Base-by-base conservation (phyloP, 441 rosid species). In the Macaranga tanarius region DNA sequence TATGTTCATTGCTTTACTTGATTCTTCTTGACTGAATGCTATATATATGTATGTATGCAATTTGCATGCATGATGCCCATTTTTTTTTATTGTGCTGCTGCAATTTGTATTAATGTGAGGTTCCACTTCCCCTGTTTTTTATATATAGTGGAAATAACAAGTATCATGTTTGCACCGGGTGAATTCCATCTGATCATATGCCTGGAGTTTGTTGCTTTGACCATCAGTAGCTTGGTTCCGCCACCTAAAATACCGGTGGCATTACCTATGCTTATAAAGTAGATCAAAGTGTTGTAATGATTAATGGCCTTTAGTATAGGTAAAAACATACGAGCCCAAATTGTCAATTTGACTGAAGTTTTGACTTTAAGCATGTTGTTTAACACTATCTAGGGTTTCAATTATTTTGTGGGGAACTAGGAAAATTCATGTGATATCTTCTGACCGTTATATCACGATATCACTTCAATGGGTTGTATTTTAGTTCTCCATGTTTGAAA, bases 1-100 rank as follows among this genome's bases (percentile, higher is more conserved):
- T 94, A 92, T 79, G 90, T 66, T 69, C 31, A 16, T n/a, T 81
- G 73, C 61, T 66, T 62, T 52, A 48, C 71, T 50, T 70, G 17
- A 44, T 13, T 74, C 57, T 62, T 58, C 72, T 62, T 56, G 34
- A 45, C 25, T 40, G 50, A 47, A 44, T 59, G 66, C 10, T 62
- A 22, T 77, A 52, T 20, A 19, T 62, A 26, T 45, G 16, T 2
- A 22, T 23, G 13, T 23, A 7, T 70, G 51, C 19, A 44, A 8
- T 70, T 31, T 40, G 23, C 23, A 19, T 51, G 34, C 61, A 50
- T 71, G 68, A 63, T 71, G 68, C 25, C 68, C 20, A 13, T 9
- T n/a, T 25, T 63, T 72, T 48, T 56, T 51, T 15, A 22, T 64
- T 47, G 34, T 73, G 26, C 11, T 65, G 25, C 38, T 65, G 40